phyloP scores from a whole-genome alignment of 2,329 filamentous ascomycete species.

The Albophoma yamanashiensis region DNA sequence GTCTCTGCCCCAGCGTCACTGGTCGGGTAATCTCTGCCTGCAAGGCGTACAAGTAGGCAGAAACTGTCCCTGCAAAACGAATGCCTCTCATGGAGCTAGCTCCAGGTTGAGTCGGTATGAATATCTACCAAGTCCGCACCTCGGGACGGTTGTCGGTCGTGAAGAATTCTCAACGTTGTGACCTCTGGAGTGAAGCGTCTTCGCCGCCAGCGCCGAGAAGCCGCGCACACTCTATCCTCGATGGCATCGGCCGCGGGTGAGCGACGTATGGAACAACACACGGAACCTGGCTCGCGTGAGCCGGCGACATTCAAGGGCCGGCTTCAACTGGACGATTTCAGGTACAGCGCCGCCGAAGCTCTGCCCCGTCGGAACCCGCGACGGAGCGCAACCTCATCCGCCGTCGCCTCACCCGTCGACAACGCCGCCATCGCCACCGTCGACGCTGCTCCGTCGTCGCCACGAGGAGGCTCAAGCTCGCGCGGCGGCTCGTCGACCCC shows the following conservation, averaged over 20 bases:
- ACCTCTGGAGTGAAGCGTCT: not conserved
- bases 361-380: slow-evolving; percentile 18
- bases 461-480: not conserved
- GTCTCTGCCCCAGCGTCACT: not conserved
- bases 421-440: not conserved
- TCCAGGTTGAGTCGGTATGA: not conserved
- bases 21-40: too few relatives aligned
- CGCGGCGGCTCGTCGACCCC: not conserved
- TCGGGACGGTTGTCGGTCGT: not conserved
- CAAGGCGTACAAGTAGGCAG: not conserved
- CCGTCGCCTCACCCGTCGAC: slow-evolving; percentile 1
- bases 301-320: slow-evolving; percentile 31
- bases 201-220: not conserved
- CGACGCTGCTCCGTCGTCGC: not conserved
- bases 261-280: not conserved
- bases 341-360: slow-evolving; percentile 19
- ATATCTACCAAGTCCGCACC: not conserved
- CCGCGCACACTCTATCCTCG: not conserved
- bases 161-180: not conserved
- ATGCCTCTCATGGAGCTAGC: not conserved
- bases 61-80: not conserved
- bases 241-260: not conserved
- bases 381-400: slow-evolving; percentile 10
- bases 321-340: slow-evolving; percentile 32
- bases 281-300: not conserved